Evolutionary conservation across 1,284 basidiomycete genomes (phyloP).

Genomic region (Peniophora sp.): DNA sequence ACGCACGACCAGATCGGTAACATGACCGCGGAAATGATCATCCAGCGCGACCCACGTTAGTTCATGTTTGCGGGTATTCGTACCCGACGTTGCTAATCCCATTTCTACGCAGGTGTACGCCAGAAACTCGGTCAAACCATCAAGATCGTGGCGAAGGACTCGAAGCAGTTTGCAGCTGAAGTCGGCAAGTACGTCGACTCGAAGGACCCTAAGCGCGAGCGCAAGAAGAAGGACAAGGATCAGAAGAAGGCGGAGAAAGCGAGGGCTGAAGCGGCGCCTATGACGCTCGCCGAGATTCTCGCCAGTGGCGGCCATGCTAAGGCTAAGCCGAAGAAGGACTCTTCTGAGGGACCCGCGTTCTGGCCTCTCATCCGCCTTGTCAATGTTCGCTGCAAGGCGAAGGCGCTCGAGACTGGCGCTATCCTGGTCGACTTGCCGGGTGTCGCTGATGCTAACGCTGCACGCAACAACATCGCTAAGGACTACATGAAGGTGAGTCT

Average conservation of each 20-base stretch:
- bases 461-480: conserved; percentile 47
- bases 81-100: background rate
- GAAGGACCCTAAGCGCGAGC: conserved; percentile 47
- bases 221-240: conserved; percentile 27
- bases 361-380: conserved; percentile 60
- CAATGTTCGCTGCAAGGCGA: conserved; percentile 44
- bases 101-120: conserved; percentile 25
- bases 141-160: conserved; percentile 40
- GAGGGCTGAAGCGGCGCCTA: conserved; percentile 3
- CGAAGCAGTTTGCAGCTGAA: conserved; percentile 42
- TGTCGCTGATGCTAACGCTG: conserved; percentile 54
- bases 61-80: conserved; percentile 2
- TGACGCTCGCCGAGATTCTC: conserved; percentile 14
- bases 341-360: conserved; percentile 32
- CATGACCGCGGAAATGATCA: conserved; percentile 43
- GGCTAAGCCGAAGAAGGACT: conserved; percentile 26
- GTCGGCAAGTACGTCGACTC: conserved; percentile 61
- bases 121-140: conserved; percentile 44
- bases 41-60: conserved; percentile 38
- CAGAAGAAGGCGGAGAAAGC: conserved; percentile 26
- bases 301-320: conserved; percentile 12
- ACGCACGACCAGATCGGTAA: conserved; percentile 35
- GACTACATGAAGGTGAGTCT: conserved; percentile 41
- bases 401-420: conserved; percentile 46
- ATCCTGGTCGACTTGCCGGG: conserved; percentile 56